phyloP scores from a whole-genome alignment of 2,329 filamentous ascomycete genomes.

The Aspergillus sojae region DNA sequence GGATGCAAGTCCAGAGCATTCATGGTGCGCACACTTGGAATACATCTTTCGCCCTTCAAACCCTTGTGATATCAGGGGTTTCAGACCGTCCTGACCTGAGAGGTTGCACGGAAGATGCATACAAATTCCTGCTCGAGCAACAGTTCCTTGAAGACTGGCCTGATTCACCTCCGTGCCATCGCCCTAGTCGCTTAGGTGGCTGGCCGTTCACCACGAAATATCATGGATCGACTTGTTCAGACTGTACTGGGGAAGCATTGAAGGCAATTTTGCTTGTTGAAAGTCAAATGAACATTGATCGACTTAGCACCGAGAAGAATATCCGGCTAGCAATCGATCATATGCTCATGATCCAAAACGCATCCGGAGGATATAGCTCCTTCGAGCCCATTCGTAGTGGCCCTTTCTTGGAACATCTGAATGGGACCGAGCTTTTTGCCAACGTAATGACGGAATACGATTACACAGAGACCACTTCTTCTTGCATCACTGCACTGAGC shows the following conservation, averaged over 20 bases:
- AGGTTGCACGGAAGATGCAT: not conserved
- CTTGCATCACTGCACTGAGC: not conserved
- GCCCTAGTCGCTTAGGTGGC: not conserved
- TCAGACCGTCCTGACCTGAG: not conserved
- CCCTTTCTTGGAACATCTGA: not conserved
- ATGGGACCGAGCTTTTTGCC: conserved; percentile 1
- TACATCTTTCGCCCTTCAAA: not conserved
- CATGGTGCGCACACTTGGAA: not conserved
- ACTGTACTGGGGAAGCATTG: conserved; percentile 1
- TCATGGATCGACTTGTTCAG: not conserved
- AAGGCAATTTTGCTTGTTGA: not conserved
- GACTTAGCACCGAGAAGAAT: not conserved
- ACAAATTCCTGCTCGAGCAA: not conserved
- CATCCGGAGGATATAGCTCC: not conserved
- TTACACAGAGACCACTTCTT: not conserved
- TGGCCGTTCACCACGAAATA: not conserved
- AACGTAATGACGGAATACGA: conserved; percentile 1
- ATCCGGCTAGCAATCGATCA: not conserved
- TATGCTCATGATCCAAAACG: not conserved
- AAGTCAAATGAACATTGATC: not conserved
- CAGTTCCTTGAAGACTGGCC: not conserved
- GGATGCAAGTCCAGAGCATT: conserved; percentile 2
- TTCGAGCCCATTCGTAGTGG: not conserved
- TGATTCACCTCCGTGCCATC: not conserved
- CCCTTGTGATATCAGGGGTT: not conserved